Conservation (phyloP, 108 stramenopile genomes). For the Chaetoceros tenuissimus region DNA sequence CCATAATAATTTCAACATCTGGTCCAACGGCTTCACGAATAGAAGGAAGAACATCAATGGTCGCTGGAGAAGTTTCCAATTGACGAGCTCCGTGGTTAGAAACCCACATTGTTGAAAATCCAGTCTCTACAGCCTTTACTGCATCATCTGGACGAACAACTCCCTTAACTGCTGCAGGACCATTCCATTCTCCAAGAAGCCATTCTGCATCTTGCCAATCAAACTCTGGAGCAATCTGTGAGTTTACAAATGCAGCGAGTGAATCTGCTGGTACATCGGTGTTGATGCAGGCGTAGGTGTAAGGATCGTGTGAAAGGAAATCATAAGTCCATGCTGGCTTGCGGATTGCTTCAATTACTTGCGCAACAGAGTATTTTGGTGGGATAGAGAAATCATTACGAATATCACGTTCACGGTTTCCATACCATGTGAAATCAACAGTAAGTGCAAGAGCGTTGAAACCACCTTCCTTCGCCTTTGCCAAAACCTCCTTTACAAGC, state of each 20-base stretch:
- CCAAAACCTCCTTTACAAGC: slow-evolving; percentile 86
- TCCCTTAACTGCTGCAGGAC: slow-evolving; percentile 92
- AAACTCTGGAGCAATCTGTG: slow-evolving; percentile 89
- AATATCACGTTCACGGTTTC: slow-evolving; percentile 93
- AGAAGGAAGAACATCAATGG: slow-evolving; percentile 92
- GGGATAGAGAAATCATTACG: slow-evolving; percentile 96
- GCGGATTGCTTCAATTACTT: slow-evolving; percentile 75
- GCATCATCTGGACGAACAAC: slow-evolving; percentile 96
- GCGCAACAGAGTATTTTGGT: slow-evolving; percentile 72
- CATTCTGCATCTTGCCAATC: slow-evolving; percentile 95
- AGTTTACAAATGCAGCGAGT: slow-evolving; percentile 92
- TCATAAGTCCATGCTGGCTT: slow-evolving; percentile 91
- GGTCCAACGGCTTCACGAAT: slow-evolving; percentile 89
- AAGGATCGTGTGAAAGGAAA: slow-evolving; percentile 79
- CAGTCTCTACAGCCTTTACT: slow-evolving; percentile 73
- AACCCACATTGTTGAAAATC: slow-evolving; percentile 96
- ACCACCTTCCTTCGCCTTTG: slow-evolving; percentile 90
- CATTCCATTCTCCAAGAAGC: slow-evolving; percentile 89
- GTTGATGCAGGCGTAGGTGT: slow-evolving; percentile 87
- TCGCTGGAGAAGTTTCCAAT: slow-evolving; percentile 91
- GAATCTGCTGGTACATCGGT: slow-evolving; percentile 86
- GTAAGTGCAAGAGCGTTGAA: slow-evolving; percentile 93
- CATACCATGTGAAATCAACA: slow-evolving; percentile 96
- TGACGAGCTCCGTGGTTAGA: slow-evolving; percentile 98
- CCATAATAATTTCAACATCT: slow-evolving; percentile 91